Conservation (phyloP, 1,139 yeast species). For the Yamadazyma sp. region DNA sequence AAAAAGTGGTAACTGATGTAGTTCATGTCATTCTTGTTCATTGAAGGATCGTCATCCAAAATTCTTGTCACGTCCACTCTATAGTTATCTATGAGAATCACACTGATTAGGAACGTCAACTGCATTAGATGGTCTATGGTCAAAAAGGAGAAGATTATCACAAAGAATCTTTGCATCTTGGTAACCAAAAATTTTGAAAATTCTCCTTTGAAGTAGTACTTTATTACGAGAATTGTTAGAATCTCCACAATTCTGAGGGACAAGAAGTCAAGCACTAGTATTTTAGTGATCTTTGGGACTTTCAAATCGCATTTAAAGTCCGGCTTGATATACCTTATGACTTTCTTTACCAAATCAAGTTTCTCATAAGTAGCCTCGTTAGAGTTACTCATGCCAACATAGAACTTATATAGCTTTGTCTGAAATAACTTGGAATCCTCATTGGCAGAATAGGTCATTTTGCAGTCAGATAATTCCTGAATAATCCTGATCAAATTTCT, state of each 20-base stretch:
- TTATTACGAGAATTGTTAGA: slow-evolving; percentile 12
- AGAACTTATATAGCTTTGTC: slow-evolving; percentile 28
- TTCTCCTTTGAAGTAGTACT: slow-evolving; percentile 19
- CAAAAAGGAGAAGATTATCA: slow-evolving; percentile 34
- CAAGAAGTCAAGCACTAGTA: slow-evolving; percentile 17
- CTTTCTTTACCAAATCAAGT: slow-evolving; percentile 6
- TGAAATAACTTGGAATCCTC: slow-evolving; percentile 14
- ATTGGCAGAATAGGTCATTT: slow-evolving; percentile 9
- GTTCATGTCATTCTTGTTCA: slow-evolving; percentile 17
- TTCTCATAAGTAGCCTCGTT: slow-evolving; percentile 13
- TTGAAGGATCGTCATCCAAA: slow-evolving; percentile 10
- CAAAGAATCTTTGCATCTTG: slow-evolving; percentile 19
- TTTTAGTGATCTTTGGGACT: slow-evolving; percentile 23
- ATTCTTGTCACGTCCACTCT: slow-evolving; percentile 62
- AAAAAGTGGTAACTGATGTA: slow-evolving; percentile 27
- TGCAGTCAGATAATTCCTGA: slow-evolving; percentile 18
- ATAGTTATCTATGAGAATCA: slow-evolving; percentile 64
- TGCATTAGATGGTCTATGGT: slow-evolving; percentile 59
- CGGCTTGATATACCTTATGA: slow-evolving; percentile 3
- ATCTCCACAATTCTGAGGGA: slow-evolving; percentile 10
- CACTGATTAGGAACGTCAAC: slow-evolving; percentile 61
- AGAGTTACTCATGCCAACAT: slow-evolving; percentile 19
- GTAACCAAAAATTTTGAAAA: slow-evolving; percentile 18
- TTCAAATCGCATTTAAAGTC: slow-evolving; percentile 2
- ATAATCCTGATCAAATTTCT: slow-evolving; percentile 31